Conservation (phyloP, 495 filamentous ascomycete species). For the Astrothelium subdiscretum region DNA sequence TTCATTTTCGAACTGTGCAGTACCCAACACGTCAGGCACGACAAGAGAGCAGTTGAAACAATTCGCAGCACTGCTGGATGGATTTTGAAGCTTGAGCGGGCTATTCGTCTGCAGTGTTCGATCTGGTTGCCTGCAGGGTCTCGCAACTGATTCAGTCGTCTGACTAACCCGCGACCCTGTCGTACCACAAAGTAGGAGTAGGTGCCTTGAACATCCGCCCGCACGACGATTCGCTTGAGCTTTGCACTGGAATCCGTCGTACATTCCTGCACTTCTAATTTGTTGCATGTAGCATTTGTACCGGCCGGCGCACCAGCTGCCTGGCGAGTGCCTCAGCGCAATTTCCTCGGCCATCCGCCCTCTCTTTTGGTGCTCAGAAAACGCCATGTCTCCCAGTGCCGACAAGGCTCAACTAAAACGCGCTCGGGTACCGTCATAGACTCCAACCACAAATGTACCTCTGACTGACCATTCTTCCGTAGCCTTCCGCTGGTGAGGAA, state of each 20-base stretch:
- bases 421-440: not conserved
- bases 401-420: not conserved
- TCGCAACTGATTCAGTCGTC: too few species aligned
- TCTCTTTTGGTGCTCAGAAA: not conserved
- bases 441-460: not conserved
- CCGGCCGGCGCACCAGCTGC: not conserved
- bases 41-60: not conserved
- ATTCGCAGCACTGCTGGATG: not conserved
- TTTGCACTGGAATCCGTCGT: not conserved
- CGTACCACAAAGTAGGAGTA: too few species aligned
- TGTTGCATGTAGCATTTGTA: too few species aligned
- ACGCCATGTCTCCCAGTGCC: not conserved
- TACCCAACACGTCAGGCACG: not conserved
- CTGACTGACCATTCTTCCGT: not conserved
- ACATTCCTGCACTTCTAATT: too few species aligned
- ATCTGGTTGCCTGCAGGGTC: not conserved
- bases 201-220: not conserved
- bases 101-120: not conserved
- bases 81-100: not conserved
- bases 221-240: not conserved
- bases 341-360: not conserved
- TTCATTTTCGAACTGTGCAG: too few species aligned
- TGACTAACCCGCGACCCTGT: too few species aligned
- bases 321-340: not conserved
- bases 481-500: slow-evolving; percentile 27